Evolutionary conservation across 805 yeast genomes (phyloP).

Genomic region (Yamadazyma tumulicola): DNA sequence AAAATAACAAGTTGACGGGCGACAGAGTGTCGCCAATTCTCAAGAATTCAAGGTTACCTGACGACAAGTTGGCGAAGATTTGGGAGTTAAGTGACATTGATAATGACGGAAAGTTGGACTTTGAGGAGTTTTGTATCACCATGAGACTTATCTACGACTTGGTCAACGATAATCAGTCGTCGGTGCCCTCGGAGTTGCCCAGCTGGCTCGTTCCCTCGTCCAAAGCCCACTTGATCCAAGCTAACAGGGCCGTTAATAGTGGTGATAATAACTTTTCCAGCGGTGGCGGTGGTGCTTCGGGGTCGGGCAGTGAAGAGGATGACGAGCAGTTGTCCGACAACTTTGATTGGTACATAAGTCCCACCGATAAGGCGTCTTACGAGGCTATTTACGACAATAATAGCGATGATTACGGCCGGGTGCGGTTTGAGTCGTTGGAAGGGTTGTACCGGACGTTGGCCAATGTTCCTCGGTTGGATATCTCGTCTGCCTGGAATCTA

Average conservation of each 20-base stretch:
- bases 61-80: conserved; percentile 71
- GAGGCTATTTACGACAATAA: conserved; percentile 73
- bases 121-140: conserved; percentile 96
- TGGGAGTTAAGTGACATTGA: conserved; percentile 96
- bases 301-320: conserved; percentile 54
- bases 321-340: conserved; percentile 57
- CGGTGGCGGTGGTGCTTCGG: too few species aligned
- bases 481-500: conserved; percentile 89
- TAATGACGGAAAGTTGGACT: conserved; percentile 85
- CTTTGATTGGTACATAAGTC: conserved; percentile 96
- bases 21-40: conserved; percentile 82
- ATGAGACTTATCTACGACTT: conserved; percentile 92
- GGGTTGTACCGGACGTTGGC: conserved; percentile 65
- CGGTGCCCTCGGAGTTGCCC: conserved; percentile 73
- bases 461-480: conserved; percentile 78
- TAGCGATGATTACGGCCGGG: conserved; percentile 75
- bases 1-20: conserved; percentile 73
- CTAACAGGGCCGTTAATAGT: conserved; percentile 62
- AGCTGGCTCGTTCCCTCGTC: conserved; percentile 91
- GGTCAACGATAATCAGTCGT: conserved; percentile 62
- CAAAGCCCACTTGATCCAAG: conserved; percentile 80
- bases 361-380: conserved; percentile 75
- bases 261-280: conserved; percentile 16
- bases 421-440: conserved; percentile 66
- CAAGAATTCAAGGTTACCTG: conserved; percentile 81